Percentiles rank a stretch among this genome's conserved stretches.
Conservation (phyloP, 148 eudicot genomes). For the Diospyros kaki region DNA sequence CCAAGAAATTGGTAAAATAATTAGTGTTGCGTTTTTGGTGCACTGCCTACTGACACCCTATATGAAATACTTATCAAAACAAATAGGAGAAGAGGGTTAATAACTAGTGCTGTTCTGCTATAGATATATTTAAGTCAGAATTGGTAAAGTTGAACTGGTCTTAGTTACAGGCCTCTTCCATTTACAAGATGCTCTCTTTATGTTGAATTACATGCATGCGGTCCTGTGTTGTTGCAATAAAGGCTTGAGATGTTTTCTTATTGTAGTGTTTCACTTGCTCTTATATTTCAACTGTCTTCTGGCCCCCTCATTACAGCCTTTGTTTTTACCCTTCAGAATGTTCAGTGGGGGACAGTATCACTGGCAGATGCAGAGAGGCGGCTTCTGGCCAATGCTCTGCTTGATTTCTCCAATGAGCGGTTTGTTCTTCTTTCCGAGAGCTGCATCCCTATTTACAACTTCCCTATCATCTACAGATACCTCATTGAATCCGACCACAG, state of each 20-base stretch:
- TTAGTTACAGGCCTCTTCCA: background rate
- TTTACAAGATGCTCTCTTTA: background rate
- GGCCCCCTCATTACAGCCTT: background rate
- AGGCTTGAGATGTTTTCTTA: no score
- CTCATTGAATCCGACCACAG: conserved; percentile 56
- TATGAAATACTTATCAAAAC: background rate
- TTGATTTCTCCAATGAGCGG: conserved; percentile 77
- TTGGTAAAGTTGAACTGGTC: background rate
- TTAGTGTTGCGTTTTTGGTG: no score
- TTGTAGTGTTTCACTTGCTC: no score
- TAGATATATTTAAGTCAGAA: no score
- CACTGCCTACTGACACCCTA: background rate
- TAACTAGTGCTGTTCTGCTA: background rate
- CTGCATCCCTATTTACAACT: conserved; percentile 76
- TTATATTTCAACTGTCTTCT: background rate
- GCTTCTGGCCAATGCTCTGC: conserved; percentile 78
- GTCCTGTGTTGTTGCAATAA: background rate
- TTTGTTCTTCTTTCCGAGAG: conserved; percentile 79
- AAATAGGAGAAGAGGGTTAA: no score
- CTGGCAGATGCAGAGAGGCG: conserved; percentile 75
- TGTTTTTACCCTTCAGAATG: conserved; percentile 39
- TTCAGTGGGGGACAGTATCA: conserved; percentile 66
- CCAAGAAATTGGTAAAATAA: no score
- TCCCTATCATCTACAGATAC: conserved; percentile 65
- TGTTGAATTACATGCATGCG: background rate